These are phyloP conservation scores for Ailanthus altissimus DNA, from an alignment of 345 rosid species.

Conservation along the genomic window DNA sequence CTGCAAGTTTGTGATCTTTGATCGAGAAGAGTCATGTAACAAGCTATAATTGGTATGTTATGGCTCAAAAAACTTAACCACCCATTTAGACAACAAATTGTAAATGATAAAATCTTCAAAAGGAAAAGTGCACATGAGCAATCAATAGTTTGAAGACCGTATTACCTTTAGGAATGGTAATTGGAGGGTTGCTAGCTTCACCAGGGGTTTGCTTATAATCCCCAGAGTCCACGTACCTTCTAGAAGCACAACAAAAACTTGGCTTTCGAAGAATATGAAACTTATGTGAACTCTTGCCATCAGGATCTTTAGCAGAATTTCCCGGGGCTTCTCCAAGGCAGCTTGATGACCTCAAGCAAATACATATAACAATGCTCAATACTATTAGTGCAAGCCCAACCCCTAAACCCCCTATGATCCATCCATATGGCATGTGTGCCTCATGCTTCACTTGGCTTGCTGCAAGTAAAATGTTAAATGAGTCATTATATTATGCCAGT, in stretches of 20 bases:
- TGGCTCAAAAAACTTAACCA: not conserved
- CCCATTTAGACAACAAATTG: not conserved
- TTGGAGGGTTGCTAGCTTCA: slow-evolving; percentile 62
- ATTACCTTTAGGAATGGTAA: slow-evolving; percentile 68
- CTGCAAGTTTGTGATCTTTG: not conserved
- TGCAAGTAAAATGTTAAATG: slow-evolving; percentile 36
- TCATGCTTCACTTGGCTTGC: slow-evolving; percentile 51
- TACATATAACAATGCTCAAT: slow-evolving; percentile 48
- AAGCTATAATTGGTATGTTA: not conserved
- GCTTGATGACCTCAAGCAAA: slow-evolving; percentile 65
- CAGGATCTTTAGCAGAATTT: slow-evolving; percentile 39
- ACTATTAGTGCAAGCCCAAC: slow-evolving; percentile 61
- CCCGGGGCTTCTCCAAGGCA: slow-evolving; percentile 43
- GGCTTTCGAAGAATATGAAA: slow-evolving; percentile 88
- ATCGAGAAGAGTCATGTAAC: not conserved
- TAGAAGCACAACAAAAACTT: slow-evolving; percentile 85
- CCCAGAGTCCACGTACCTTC: slow-evolving; percentile 68
- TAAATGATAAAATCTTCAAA: not conserved
- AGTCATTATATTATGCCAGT: slow-evolving; percentile 15
- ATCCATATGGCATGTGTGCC: slow-evolving; percentile 63
- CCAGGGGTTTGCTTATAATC: slow-evolving; percentile 66
- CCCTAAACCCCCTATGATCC: slow-evolving; percentile 86
- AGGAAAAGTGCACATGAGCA: not conserved
- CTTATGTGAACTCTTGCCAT: slow-evolving; percentile 54
- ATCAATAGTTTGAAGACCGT: not conserved